Base-by-base conservation (phyloP, 2,329 filamentous ascomycete genomes). In the Nemania serpens region DNA sequence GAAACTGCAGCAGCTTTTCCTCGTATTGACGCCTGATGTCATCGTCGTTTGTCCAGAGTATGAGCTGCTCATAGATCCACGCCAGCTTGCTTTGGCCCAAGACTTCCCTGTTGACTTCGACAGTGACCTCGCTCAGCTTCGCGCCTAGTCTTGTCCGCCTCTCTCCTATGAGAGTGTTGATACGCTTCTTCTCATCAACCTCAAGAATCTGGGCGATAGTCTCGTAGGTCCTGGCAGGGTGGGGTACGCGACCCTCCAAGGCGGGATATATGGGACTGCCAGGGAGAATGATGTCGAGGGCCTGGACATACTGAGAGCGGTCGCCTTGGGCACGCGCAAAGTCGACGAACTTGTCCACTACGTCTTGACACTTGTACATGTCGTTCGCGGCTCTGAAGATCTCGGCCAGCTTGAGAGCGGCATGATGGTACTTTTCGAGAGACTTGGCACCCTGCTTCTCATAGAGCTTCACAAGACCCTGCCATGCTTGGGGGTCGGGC, bases 11-110 rank as follows among this genome's bases (percentile, higher is more conserved):
- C 13, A 97, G 81, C 76, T 94, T 98, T 75, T 98, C 93, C 74
- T 99, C 96, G 64, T 94, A 96, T 39, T 84, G 83, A 39, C 94
- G 88, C 47, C 95, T 86, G 36, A 92, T 74, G 20, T 94, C 91
- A 71, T 99, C 95, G 69, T 98, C 92, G 59, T 80, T 85, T 10
- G 89, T 89, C 95, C 95, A 99, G 72, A 97, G 88, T 71, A 97
- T 93, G 52, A 97, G 83, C 53, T 92, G 84, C 58, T 86, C 85
- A 72, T 97, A 98, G 47, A 96, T 78, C 37, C 87, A 79, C 69
- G 93, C 92, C n/a, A 99, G 78, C 60, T 87, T 83, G 75, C 92
- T 97, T 62, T 85, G 82, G 33, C 80, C 80, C 66, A 91, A 88
- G 1, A 97, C 88, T 74, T 99, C 95, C 37, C 88, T 83, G 74